These are phyloP conservation scores for Rhizopus arrhizus DNA, from an alignment of 371 early-diverging fungal genomes.

Conservation along the genomic window DNA sequence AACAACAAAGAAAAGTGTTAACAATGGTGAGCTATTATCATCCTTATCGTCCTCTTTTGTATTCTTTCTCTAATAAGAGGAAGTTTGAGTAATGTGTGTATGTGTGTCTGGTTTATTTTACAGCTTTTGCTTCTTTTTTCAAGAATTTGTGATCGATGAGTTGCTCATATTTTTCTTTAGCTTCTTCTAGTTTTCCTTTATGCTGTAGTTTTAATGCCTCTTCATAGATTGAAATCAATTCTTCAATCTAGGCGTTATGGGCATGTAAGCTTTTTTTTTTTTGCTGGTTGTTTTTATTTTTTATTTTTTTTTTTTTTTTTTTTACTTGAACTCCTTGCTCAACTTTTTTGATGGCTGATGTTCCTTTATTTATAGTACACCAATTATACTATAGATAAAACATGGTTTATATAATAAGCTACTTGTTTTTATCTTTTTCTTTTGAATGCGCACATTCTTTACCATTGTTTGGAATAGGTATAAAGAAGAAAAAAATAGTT, in stretches of 20 bases:
- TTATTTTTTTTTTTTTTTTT: not conserved
- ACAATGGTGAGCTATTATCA: conserved; percentile 24
- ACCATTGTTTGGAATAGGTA: no score
- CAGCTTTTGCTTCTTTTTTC: conserved; percentile 39
- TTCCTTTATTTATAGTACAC: conserved; percentile 40
- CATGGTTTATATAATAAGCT: no score
- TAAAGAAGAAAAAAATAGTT: no score
- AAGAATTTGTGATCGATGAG: conserved; percentile 50
- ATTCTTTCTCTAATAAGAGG: conserved; percentile 10
- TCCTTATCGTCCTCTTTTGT: not conserved
- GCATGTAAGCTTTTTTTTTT: not conserved
- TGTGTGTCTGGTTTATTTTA: conserved; percentile 14
- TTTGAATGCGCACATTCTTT: no score
- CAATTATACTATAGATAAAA: conserved; percentile 25
- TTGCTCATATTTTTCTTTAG: conserved; percentile 46
- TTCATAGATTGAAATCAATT: conserved; percentile 52
- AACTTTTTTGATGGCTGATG: conserved; percentile 24
- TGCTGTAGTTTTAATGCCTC: conserved; percentile 53
- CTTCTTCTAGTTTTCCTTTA: conserved; percentile 43
- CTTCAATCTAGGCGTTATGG: conserved; percentile 47
- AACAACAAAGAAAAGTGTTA: conserved; percentile 55
- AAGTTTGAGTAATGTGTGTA: not conserved
- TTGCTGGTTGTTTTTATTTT: no score
- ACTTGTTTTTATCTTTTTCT: no score
- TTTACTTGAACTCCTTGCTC: conserved; percentile 41